Evolutionary conservation across 331 rosid genomes (phyloP).

Genomic region (Acacia pycnantha): DNA sequence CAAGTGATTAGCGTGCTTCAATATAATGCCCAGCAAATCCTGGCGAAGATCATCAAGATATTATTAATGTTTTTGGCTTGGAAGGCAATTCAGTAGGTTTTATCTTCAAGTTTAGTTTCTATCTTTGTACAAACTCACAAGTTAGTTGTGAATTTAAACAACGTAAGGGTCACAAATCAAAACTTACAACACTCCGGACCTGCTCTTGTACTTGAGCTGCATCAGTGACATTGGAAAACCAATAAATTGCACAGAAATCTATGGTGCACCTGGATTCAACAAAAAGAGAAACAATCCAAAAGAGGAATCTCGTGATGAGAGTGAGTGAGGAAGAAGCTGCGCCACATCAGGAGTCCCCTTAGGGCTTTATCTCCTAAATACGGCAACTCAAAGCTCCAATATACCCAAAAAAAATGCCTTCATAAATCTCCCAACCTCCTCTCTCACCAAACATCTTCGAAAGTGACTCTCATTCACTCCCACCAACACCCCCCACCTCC

Average conservation of each 20-base stretch:
- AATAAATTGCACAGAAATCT: background rate
- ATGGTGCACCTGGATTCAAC: background rate
- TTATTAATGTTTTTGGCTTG: constrained; percentile 8
- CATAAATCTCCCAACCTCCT: constrained; percentile 25
- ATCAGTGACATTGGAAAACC: background rate
- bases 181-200: background rate
- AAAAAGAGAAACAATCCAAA: background rate
- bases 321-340: background rate
- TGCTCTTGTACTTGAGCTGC: background rate
- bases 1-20: background rate
- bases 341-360: background rate
- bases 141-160: constrained; percentile 21
- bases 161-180: constrained; percentile 6
- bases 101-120: background rate
- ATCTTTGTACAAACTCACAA: background rate
- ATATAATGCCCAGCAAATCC: background rate
- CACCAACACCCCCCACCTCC: constrained; percentile 17
- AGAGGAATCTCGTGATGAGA: constrained; percentile 10
- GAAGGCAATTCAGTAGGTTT: constrained; percentile 20
- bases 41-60: background rate
- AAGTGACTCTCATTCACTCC: constrained; percentile 39
- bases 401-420: background rate
- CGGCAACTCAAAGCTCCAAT: constrained; percentile 24
- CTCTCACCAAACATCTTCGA: constrained; percentile 33
- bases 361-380: constrained; percentile 13